phyloP scores from a whole-genome alignment of 345 rosid genomes.

The Raphanus raphanistrum region DNA sequence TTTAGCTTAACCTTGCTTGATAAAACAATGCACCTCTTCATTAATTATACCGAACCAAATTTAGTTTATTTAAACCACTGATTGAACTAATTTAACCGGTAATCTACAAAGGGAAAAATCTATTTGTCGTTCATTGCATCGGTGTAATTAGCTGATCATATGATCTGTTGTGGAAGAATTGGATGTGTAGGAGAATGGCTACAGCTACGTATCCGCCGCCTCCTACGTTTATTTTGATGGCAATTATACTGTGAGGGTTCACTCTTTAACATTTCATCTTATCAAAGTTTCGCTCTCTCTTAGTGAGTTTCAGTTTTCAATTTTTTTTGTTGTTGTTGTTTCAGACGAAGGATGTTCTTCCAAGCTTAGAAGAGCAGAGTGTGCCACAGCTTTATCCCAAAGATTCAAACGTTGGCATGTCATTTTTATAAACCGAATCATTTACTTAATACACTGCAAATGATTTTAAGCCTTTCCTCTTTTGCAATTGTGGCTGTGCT shows the following conservation, averaged over 20 bases:
- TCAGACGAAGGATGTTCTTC: slow-evolving; percentile 87
- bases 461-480: background rate
- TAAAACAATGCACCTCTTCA: too few relatives aligned
- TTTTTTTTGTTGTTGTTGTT: background rate
- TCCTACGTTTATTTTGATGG: slow-evolving; percentile 71
- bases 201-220: slow-evolving; percentile 92
- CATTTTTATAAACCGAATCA: background rate
- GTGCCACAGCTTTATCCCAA: slow-evolving; percentile 71
- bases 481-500: too few relatives aligned
- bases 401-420: slow-evolving; percentile 65
- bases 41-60: background rate
- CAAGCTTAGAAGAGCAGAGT: slow-evolving; percentile 86
- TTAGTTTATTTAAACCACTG: background rate
- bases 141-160: background rate
- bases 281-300: background rate
- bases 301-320: background rate
- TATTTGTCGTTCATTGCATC: background rate
- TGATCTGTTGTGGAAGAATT: background rate
- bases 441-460: too few relatives aligned
- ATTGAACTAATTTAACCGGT: background rate
- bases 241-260: slow-evolving; percentile 59
- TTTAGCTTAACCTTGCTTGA: background rate
- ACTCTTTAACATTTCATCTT: background rate
- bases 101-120: background rate
- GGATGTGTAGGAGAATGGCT: slow-evolving; percentile 52